Base-by-base conservation (phyloP, 139 green algal species). In the Chlamydomonas urium region DNA sequence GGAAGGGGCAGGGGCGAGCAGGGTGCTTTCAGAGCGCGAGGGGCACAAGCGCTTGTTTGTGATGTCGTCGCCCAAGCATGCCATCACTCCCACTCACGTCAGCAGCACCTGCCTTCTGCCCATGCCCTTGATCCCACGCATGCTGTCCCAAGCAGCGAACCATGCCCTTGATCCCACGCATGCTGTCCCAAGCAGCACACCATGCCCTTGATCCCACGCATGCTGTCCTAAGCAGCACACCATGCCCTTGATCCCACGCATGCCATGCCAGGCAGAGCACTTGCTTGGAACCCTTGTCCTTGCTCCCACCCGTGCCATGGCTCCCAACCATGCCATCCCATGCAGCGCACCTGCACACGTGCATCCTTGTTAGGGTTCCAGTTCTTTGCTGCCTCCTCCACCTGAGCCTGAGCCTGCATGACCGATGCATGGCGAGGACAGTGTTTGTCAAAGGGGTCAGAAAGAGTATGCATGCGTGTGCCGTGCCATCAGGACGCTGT, bases 311-410 rank as follows among this genome's bases (percentile, higher is more conserved):
- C 35, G 35, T 53, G 34, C 10, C 24, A 26, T 8, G 50, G 4
- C 50, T 26, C 17, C 50, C 14, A 38, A 28, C 34, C 10, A 8
- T 58, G 2, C 35, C 24, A 3, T 5, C 4, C 6, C 38, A 60
- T 61, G 50, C 50, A 61, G 4, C 24, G 17, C 31, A 21, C 19
- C n/a, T 19, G 23, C 77, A 35, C 68, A 91, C 88, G 82, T 92
- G 81, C 3, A 89, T 96, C 88, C 69, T 93, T 90, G 47, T 74
- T 79, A 0, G 91, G 88, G 63, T 93, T 85, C 72, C 78, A 96
- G 0, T 65, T 63, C 38, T 83, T 82, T 0, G 81, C 38, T 0
- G 61, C 75, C 59, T 91, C 85, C 58, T 88, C 79, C 2, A 84
- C 73, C n/a, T 78, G 37, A 21, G 60, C 62, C 69, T 85, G 71